Conservation (phyloP, 2,329 filamentous ascomycete genomes). For the Aspergillus fructus region DNA sequence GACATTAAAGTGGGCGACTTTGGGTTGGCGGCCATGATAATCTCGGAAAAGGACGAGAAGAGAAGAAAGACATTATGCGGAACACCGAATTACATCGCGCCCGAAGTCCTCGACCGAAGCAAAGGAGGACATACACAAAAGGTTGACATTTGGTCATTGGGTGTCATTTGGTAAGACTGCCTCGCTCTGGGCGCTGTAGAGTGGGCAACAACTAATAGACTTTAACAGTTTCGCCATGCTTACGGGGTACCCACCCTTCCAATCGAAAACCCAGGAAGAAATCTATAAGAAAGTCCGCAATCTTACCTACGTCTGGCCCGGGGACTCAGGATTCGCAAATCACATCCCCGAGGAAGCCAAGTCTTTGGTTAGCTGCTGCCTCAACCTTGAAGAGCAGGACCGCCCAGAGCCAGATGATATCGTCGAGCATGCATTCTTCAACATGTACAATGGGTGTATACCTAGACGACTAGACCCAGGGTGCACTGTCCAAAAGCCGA, state of each 20-base stretch:
- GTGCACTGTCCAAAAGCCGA: slow-evolving; percentile 40
- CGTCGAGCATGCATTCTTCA: slow-evolving; percentile 51
- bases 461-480: slow-evolving; percentile 43
- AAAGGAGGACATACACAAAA: slow-evolving; percentile 96
- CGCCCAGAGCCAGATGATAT: slow-evolving; percentile 51
- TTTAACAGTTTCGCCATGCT: slow-evolving; percentile 80
- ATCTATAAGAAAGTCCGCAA: slow-evolving; percentile 52
- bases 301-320: slow-evolving; percentile 51
- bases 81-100: slow-evolving; percentile 97
- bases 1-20: slow-evolving; percentile 98
- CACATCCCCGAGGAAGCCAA: slow-evolving; percentile 52
- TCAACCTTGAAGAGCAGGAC: slow-evolving; percentile 49
- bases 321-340: slow-evolving; percentile 43
- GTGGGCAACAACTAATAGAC: slow-evolving; percentile 20
- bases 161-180: slow-evolving; percentile 77
- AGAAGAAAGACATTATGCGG: slow-evolving; percentile 92
- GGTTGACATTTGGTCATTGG: slow-evolving; percentile 97
- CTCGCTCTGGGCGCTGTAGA: background rate
- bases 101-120: slow-evolving; percentile 91
- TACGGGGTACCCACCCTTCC: slow-evolving; percentile 93
- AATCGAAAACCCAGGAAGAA: slow-evolving; percentile 64
- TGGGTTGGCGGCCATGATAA: slow-evolving; percentile 84
- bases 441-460: slow-evolving; percentile 50
- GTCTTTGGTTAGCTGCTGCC: slow-evolving; percentile 46
- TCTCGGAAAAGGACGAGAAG: slow-evolving; percentile 84